These are phyloP conservation scores for Huntiella savannae DNA, from an alignment of 2,329 filamentous ascomycete genomes.

Conservation along the genomic window DNA sequence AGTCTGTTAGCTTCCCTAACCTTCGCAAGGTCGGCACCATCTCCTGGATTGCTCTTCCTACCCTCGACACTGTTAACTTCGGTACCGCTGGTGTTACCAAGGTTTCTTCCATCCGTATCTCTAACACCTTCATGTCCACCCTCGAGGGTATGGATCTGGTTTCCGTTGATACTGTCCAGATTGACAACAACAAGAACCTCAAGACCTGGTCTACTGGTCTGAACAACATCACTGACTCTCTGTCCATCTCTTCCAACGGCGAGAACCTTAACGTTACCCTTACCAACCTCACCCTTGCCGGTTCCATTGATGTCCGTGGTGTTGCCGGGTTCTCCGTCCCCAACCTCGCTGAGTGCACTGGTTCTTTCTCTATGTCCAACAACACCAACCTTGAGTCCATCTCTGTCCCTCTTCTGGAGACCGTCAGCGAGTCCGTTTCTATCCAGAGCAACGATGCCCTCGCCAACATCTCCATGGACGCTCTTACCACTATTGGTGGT, in stretches of 20 bases:
- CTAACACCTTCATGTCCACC: slow-evolving; percentile 66
- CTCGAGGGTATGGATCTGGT: slow-evolving; percentile 67
- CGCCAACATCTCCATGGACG: slow-evolving; percentile 57
- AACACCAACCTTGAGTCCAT: slow-evolving; percentile 47
- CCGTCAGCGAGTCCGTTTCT: slow-evolving; percentile 39
- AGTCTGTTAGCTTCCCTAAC: slow-evolving; percentile 42
- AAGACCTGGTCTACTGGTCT: slow-evolving; percentile 59
- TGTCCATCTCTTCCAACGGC: slow-evolving; percentile 69
- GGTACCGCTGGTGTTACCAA: slow-evolving; percentile 39
- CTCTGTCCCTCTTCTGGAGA: slow-evolving; percentile 50
- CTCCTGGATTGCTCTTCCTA: slow-evolving; percentile 52
- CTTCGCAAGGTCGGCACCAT: slow-evolving; percentile 50
- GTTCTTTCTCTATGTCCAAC: slow-evolving; percentile 67
- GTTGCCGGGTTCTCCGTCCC: slow-evolving; percentile 56
- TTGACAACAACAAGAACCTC: slow-evolving; percentile 81
- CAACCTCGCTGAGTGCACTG: slow-evolving; percentile 51
- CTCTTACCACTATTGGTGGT: slow-evolving; percentile 50
- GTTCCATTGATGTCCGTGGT: slow-evolving; percentile 43
- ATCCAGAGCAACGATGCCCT: slow-evolving; percentile 44
- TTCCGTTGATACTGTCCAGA: slow-evolving; percentile 51
- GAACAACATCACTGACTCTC: slow-evolving; percentile 48
- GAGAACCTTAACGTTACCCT: slow-evolving; percentile 51
- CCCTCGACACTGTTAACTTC: slow-evolving; percentile 30
- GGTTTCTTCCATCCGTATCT: slow-evolving; percentile 52
- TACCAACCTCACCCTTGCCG: slow-evolving; percentile 50